Percentiles rank a stretch among this genome's conserved stretches.
phyloP scores from a whole-genome alignment of 495 filamentous ascomycete genomes.

The Cairneyella variabilis region DNA sequence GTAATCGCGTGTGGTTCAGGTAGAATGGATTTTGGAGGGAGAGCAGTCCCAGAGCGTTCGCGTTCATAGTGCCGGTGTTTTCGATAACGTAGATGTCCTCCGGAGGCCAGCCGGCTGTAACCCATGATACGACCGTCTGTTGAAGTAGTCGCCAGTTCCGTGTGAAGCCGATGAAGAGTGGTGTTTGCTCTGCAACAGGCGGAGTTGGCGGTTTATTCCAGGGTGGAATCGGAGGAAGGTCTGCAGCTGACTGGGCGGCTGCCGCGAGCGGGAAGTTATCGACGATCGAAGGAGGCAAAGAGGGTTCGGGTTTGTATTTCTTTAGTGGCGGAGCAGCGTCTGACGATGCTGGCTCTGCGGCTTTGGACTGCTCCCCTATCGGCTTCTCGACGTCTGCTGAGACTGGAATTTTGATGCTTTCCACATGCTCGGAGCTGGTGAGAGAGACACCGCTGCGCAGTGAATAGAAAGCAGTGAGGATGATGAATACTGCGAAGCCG shows the following conservation, averaged over 20 bases:
- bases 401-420: not conserved
- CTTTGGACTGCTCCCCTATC: not conserved
- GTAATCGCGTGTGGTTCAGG: conserved; percentile 49
- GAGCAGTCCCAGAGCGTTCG: conserved; percentile 45
- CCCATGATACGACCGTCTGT: conserved; percentile 52
- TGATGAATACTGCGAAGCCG: not conserved
- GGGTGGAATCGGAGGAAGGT: conserved; percentile 38
- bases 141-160: conserved; percentile 55
- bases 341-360: too few species aligned
- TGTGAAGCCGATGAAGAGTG: conserved; percentile 58
- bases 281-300: not conserved
- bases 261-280: conserved; percentile 21
- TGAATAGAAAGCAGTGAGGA: not conserved
- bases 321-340: too few species aligned
- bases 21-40: conserved; percentile 59
- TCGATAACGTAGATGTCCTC: conserved; percentile 57
- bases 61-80: conserved; percentile 57
- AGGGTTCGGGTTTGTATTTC: conserved; percentile 7
- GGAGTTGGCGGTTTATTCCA: conserved; percentile 38
- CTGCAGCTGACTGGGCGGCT: conserved; percentile 12
- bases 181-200: conserved; percentile 38
- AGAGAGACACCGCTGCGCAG: not conserved
- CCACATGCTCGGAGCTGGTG: not conserved
- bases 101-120: conserved; percentile 58
- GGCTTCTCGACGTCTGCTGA: not conserved